Evolutionary conservation across 805 yeast species (phyloP), one percentile per base, ranked within the genome.

Genomic region (Limtongia smithiae): DNA sequence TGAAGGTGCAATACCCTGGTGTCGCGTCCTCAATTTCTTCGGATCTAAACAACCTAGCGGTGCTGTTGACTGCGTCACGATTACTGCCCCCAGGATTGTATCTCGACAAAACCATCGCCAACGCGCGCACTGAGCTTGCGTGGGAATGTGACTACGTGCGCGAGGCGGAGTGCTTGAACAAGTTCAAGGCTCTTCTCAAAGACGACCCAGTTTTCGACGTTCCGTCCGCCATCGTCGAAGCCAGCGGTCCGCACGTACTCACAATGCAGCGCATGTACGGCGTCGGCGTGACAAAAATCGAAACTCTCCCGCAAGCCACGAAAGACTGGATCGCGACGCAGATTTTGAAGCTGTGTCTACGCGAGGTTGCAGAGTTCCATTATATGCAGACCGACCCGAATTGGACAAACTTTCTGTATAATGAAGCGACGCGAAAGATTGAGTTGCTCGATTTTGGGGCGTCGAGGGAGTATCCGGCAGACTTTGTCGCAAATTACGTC

Each of bases 311-410:
- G 50, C 96, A 89, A 69, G 80, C 78, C 7, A 79, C 83, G 6
- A 80, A 77, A 54, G 73, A 93, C 68, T 85, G 85, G 80, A 82
- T 93, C 44, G 94, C 95, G 15, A 78, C 86, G 3, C 77, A 83
- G 57, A 81, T 93, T 44, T 85, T 93, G 96, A 77, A 87, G 57
- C 73, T 93, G 36, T 89, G 96, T 63, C 71, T 93, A 41, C 73
- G 77, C 59, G 98, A 93, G 68, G 85, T 93, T 65, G 86, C 89
- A 12, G 71, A 78, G 59, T 90, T 84, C 71, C 78, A 77, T 62
- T 91, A 83, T 70, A 93, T 93, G 98, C 98, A 93, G 70, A 91
- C 97, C 1, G 98, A 93, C 70, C 98, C 98, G 44, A 93, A 93
- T 67, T 93, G 98, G 98, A 97, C 98, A 38, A 93, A 93, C 67